Evolutionary conservation across 148 eudicot genomes (phyloP).

Genomic region (Mesembryanthemum crystallinum): DNA sequence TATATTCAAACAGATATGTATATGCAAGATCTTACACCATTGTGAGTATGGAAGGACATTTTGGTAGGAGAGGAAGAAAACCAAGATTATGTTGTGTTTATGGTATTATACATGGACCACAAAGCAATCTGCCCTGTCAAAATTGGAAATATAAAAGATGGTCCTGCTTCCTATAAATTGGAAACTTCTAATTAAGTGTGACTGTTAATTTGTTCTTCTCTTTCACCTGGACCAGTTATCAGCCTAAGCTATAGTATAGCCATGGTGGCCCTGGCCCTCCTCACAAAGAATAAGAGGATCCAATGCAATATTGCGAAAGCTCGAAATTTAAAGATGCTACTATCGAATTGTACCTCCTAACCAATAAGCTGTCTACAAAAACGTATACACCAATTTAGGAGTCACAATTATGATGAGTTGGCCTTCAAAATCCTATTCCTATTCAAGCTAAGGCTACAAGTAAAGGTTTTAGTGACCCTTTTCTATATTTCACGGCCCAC

Average conservation of each 20-base stretch:
- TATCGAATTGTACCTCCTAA: neutral
- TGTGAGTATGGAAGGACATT: slow-evolving; percentile 4
- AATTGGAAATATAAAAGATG: slow-evolving; percentile 22
- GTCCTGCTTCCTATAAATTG: slow-evolving; percentile 20
- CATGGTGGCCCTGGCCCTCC: neutral
- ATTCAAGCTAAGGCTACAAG: too few species aligned
- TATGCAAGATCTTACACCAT: too few species aligned
- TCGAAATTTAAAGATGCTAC: slow-evolving; percentile 3
- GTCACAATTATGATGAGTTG: slow-evolving; percentile 1
- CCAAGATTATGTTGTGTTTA: neutral
- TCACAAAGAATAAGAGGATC: slow-evolving; percentile 15
- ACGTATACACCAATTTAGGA: neutral
- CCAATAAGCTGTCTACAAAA: neutral
- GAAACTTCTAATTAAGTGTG: slow-evolving; percentile 16
- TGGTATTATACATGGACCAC: slow-evolving; percentile 22
- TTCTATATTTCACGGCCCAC: neutral
- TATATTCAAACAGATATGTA: too few species aligned
- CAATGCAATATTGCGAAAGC: slow-evolving; percentile 4
- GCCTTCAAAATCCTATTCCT: neutral
- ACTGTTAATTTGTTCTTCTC: slow-evolving; percentile 1
- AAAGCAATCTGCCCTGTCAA: slow-evolving; percentile 12
- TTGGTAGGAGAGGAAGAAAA: neutral
- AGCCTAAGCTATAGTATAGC: too few species aligned
- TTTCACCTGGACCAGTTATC: slow-evolving; percentile 24
- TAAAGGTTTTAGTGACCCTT: neutral